These are phyloP conservation scores for Periconia sp. DNA, from an alignment of 2,329 filamentous ascomycete species.

Conservation along the genomic window DNA sequence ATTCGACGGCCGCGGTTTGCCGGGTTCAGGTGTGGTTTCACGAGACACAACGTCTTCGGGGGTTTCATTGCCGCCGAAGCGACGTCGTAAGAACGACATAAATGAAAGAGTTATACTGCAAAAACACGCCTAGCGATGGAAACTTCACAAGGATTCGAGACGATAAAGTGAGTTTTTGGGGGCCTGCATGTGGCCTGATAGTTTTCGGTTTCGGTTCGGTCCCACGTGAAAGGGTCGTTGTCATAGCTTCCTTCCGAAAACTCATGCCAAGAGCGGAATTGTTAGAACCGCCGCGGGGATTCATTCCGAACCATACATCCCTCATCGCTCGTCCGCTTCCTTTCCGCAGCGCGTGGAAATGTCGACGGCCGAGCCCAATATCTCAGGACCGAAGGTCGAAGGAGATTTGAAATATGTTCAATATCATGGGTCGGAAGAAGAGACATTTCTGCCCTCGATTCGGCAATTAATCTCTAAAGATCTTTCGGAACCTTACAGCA, in stretches of 20 bases:
- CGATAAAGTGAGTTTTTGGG: neutral
- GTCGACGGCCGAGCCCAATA: slow-evolving; percentile 17
- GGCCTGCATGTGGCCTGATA: neutral
- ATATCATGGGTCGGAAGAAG: slow-evolving; percentile 62
- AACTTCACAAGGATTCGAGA: neutral
- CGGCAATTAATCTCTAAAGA: slow-evolving; percentile 93
- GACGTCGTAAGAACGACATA: slow-evolving; percentile 44
- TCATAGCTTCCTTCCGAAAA: slow-evolving; percentile 4
- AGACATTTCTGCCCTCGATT: slow-evolving; percentile 77
- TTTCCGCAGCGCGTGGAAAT: neutral
- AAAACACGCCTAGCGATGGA: neutral
- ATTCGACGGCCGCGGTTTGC: slow-evolving; percentile 38
- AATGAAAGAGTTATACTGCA: slow-evolving; percentile 1
- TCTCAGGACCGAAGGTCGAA: slow-evolving; percentile 3
- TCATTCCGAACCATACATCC: slow-evolving; percentile 2
- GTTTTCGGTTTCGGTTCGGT: neutral
- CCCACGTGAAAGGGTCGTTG: slow-evolving; percentile 16
- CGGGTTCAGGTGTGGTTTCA: slow-evolving; percentile 39
- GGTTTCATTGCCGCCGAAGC: slow-evolving; percentile 34
- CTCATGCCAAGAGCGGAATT: neutral
- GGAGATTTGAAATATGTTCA: slow-evolving; percentile 58
- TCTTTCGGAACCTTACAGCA: slow-evolving; percentile 96
- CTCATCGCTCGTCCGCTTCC: neutral
- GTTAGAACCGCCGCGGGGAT: neutral
- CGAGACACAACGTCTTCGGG: slow-evolving; percentile 39